Evolutionary conservation across 1,284 basidiomycete species (phyloP), one percentile per base, ranked within the genome.

Genomic region (Megacollybia platyphylla): DNA sequence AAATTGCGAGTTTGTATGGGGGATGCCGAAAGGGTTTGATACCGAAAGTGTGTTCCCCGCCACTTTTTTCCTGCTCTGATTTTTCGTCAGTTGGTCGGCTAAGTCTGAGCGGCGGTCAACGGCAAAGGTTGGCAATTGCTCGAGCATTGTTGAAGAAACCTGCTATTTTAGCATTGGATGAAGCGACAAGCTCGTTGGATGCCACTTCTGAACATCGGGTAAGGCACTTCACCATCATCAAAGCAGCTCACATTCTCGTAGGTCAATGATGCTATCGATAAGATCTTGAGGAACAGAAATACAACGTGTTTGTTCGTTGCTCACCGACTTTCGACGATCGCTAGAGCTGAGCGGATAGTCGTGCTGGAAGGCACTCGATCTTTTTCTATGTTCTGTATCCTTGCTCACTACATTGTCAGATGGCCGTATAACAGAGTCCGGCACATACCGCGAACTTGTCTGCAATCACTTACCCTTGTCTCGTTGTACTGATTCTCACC

Each of bases 1-100:
- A 3, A 96, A 97, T 54, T 97, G 94, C 60, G 90, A 94, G 53
- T 98, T 97, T 56, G 83, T 98, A 35, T 87, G 87, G 76, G 79
- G 81, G 2, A 77, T 98, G 68, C 91, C 93, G 8, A 70, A 88
- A 44, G 89, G 58, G 9, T 66, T 68, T 46, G 61, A 64, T 45
- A 64, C 66, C 1, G 56, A 64, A 48, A 65, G 64, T 65, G 36
- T 40, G 61, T 52, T 9, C 40, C 17, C 11, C 32, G 5, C 0
- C 7, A 11, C 11, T 10, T 20, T 4, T 35, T 18, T 26, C 8
- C 36, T 27, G 11, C 11, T 5, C 13, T 7, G 13, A 26, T 36
- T 30, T 44, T 42, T 7, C 35, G 20, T 37, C 46, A 89, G 86
- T 88, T 52, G 78, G 83, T 4, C 65, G 84, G 39, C 56, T 78